Percentiles rank a stretch among this genome's conserved stretches.
phyloP scores from a whole-genome alignment of 139 green algal genomes.

The Chlamydomonas sp. region DNA sequence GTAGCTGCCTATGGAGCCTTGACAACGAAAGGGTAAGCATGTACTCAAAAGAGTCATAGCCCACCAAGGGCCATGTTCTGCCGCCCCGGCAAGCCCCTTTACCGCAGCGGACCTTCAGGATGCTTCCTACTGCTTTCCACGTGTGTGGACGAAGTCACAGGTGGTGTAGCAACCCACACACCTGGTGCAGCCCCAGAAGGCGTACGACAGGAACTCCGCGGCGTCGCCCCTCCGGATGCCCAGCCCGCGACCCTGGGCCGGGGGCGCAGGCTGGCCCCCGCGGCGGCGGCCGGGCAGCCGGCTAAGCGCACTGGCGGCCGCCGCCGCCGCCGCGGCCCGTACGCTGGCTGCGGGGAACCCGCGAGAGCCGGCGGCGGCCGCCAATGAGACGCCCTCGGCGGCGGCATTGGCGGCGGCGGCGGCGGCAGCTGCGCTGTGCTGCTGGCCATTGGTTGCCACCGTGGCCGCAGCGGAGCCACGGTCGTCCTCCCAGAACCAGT shows the following conservation, averaged over 20 bases:
- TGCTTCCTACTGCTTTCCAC: too few species aligned
- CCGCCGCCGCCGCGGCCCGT: neutral
- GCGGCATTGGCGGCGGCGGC: neutral
- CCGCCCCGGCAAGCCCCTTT: too few species aligned
- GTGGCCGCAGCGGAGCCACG: too few species aligned
- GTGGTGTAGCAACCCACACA: neutral
- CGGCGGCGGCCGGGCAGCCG: neutral
- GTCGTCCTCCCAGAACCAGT: conserved; percentile 20
- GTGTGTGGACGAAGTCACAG: neutral
- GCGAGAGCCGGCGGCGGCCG: neutral
- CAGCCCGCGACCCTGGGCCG: neutral
- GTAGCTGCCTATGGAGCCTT: too few species aligned
- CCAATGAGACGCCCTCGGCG: neutral
- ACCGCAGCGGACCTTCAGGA: too few species aligned
- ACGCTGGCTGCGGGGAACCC: neutral
- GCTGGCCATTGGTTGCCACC: too few species aligned
- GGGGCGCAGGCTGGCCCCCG: neutral
- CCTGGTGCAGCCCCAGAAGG: conserved; percentile 27
- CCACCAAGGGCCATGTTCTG: too few species aligned
- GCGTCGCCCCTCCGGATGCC: conserved; percentile 6
- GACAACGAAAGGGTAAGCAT: too few species aligned
- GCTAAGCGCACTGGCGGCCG: neutral
- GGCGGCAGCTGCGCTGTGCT: neutral
- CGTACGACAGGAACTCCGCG: conserved; percentile 16
- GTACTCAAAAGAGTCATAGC: too few species aligned